Conservation (phyloP, 208 protist species). For the Trypanosoma boissoni region DNA sequence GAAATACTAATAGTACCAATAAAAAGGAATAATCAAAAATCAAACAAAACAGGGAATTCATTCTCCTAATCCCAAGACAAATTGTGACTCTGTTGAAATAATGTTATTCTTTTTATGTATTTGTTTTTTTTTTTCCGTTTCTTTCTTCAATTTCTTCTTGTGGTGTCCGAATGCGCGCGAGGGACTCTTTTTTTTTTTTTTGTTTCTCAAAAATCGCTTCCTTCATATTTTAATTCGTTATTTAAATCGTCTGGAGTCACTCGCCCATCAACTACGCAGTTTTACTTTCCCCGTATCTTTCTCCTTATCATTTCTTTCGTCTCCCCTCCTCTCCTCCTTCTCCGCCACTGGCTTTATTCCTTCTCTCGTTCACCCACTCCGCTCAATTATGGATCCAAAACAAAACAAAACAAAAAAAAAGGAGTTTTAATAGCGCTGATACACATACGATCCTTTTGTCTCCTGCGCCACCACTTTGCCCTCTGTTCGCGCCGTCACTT, state of each 20-base stretch:
- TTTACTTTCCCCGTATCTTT: too few relatives aligned
- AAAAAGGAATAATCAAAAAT: slow-evolving; percentile 11
- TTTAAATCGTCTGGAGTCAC: too few relatives aligned
- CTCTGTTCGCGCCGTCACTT: slow-evolving; percentile 62
- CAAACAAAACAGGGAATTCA: slow-evolving; percentile 7
- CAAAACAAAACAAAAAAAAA: too few relatives aligned
- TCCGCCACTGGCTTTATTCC: too few relatives aligned
- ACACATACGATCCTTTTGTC: slow-evolving; percentile 68
- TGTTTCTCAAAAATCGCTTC: slow-evolving; percentile 2
- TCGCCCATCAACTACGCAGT: too few relatives aligned
- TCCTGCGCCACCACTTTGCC: slow-evolving; percentile 55
- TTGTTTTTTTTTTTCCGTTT: background rate
- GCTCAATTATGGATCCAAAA: too few relatives aligned
- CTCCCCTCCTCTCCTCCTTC: too few relatives aligned
- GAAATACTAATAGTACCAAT: too few relatives aligned
- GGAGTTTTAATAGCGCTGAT: slow-evolving; percentile 50
- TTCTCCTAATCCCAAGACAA: background rate
- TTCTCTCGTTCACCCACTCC: too few relatives aligned
- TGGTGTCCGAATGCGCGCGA: background rate
- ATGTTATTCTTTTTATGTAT: background rate
- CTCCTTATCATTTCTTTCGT: too few relatives aligned
- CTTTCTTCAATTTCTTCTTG: background rate
- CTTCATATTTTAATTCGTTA: too few relatives aligned
- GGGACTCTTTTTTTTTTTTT: background rate
- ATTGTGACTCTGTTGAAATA: slow-evolving; percentile 2